phyloP scores from a whole-genome alignment of 805 yeast species.

The Maudiozyma bulderi region DNA sequence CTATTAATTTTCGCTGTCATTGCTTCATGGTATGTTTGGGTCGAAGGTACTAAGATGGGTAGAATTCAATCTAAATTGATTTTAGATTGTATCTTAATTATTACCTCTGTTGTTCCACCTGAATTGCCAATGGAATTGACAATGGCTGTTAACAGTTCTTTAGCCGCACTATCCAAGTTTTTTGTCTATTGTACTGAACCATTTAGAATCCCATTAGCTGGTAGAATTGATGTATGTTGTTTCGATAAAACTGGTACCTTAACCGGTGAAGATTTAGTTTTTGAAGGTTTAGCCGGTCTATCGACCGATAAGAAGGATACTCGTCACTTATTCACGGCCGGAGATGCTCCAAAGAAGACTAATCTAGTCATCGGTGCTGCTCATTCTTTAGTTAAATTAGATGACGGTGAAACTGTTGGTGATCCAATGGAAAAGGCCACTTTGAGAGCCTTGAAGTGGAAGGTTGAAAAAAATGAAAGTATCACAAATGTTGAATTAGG shows the following conservation, averaged over 20 bases:
- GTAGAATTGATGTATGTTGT: constrained; percentile 96
- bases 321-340: constrained; percentile 40
- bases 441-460: constrained; percentile 78
- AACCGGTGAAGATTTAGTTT: constrained; percentile 91
- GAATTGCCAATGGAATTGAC: constrained; percentile 98
- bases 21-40: constrained; percentile 97
- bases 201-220: constrained; percentile 94
- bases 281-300: constrained; percentile 92
- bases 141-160: constrained; percentile 91
- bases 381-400: constrained; percentile 88
- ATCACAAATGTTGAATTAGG: constrained; percentile 40
- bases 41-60: constrained; percentile 92
- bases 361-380: constrained; percentile 81
- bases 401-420: constrained; percentile 96
- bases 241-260: constrained; percentile 97
- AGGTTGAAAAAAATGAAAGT: constrained; percentile 64
- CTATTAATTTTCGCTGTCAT: constrained; percentile 84
- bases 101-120: constrained; percentile 97
- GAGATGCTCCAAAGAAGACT: constrained; percentile 62
- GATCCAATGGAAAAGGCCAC: constrained; percentile 99
- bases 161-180: constrained; percentile 77
- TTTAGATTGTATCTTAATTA: constrained; percentile 88
- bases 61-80: constrained; percentile 89
- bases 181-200: constrained; percentile 97
- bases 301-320: constrained; percentile 36